Percentiles rank a stretch among this genome's conserved stretches.
Conservation (phyloP, 805 yeast species). For the Metschnikowia cubensis region DNA sequence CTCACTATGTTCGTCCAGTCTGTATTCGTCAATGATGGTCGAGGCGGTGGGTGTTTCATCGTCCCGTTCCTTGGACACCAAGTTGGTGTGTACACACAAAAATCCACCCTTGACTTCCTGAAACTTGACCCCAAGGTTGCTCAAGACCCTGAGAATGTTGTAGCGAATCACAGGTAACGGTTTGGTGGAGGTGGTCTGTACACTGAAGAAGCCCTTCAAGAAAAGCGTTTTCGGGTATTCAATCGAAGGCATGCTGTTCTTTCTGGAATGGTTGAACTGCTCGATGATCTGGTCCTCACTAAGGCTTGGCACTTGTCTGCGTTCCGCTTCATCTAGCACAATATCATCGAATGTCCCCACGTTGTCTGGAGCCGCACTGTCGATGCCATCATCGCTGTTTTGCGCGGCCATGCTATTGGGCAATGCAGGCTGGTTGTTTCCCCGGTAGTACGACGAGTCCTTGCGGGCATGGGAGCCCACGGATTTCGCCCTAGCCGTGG, state of each 20-base stretch:
- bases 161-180: constrained; percentile 85
- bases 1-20: constrained; percentile 23
- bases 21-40: constrained; percentile 17
- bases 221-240: constrained; percentile 89
- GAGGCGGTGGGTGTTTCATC: constrained; percentile 16
- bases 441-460: constrained; percentile 40
- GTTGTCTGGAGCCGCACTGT: constrained; percentile 12
- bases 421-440: constrained; percentile 40
- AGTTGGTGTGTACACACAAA: constrained; percentile 58
- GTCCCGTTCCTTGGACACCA: constrained; percentile 26
- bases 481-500: constrained; percentile 84
- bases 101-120: constrained; percentile 94
- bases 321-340: constrained; percentile 37
- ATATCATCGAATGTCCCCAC: constrained; percentile 55
- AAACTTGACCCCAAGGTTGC: constrained; percentile 71
- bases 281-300: constrained; percentile 41
- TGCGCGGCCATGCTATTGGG: constrained; percentile 39
- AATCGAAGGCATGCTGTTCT: constrained; percentile 87
- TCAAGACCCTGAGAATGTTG: constrained; percentile 73
- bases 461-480: constrained; percentile 73
- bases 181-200: constrained; percentile 90
- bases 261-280: constrained; percentile 51
- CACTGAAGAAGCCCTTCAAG: constrained; percentile 89
- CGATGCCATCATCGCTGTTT: constrained; percentile 43
- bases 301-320: constrained; percentile 31